phyloP scores from a whole-genome alignment of 1,139 yeast genomes.

The Taphrina pruni region DNA sequence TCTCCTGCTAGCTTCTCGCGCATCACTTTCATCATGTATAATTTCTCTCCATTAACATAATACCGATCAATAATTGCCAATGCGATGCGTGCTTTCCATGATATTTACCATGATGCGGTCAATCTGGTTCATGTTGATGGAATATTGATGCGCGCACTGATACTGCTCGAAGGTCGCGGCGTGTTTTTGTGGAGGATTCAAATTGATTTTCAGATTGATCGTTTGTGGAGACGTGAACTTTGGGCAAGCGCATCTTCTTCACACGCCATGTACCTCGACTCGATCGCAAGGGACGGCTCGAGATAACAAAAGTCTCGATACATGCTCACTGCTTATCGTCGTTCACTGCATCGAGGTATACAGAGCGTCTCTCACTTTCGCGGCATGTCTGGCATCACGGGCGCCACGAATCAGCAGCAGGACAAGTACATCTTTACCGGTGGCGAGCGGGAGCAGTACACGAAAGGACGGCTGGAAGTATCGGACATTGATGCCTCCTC shows the following conservation, averaged over 20 bases:
- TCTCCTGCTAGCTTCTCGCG: not conserved
- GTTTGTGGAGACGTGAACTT: no score
- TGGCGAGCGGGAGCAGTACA: conserved; percentile 41
- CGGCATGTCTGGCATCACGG: conserved; percentile 26
- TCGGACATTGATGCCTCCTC: conserved; percentile 25
- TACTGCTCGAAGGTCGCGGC: no score
- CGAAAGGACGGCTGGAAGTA: conserved; percentile 34
- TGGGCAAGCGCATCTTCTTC: no score
- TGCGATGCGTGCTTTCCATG: no score
- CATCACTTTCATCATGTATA: conserved; percentile 1
- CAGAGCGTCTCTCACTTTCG: not conserved
- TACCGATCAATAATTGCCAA: not conserved
- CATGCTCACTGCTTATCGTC: not conserved
- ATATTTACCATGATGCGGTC: no score
- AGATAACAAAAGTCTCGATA: not conserved
- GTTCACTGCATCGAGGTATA: not conserved
- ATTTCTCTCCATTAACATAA: not conserved
- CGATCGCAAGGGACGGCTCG: no score
- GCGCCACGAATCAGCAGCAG: not conserved
- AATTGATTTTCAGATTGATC: no score
- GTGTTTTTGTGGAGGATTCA: no score
- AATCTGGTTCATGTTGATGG: no score
- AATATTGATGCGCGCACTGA: no score
- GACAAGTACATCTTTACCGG: conserved; percentile 40
- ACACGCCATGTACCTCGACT: no score